phyloP scores from a whole-genome alignment of 2,329 filamentous ascomycete genomes.

The Aspergillus fischeri region DNA sequence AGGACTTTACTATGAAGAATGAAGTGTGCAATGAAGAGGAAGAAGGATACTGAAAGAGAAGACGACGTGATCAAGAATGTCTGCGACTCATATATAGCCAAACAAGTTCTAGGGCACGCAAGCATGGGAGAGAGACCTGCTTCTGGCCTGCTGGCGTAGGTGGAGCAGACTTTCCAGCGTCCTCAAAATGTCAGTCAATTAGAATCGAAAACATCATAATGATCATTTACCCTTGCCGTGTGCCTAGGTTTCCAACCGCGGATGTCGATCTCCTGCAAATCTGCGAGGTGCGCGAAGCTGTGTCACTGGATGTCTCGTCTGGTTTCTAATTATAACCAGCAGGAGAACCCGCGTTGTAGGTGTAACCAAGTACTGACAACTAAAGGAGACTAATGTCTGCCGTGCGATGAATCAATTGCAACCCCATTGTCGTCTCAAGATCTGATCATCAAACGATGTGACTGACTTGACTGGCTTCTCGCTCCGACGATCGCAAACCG shows the following conservation, averaged over 20 bases:
- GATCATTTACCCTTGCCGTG: not conserved
- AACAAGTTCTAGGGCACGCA: not conserved
- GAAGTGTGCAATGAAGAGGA: not conserved
- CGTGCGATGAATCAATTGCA: not conserved
- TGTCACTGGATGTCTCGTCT: not conserved
- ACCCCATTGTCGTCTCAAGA: not conserved
- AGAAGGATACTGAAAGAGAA: not conserved
- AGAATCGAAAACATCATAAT: not conserved
- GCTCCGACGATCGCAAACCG: not conserved
- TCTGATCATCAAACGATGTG: not conserved
- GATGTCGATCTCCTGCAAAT: not conserved
- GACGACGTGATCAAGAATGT: not conserved
- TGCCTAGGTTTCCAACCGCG: not conserved
- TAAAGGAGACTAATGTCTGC: not conserved
- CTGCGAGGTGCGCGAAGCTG: not conserved
- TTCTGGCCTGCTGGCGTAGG: not conserved
- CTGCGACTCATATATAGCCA: not conserved
- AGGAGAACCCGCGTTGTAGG: not conserved
- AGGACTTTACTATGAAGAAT: not conserved
- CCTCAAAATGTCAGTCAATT: not conserved
- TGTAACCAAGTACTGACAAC: not conserved
- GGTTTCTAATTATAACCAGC: not conserved
- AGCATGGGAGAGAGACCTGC: not conserved
- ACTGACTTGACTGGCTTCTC: not conserved
- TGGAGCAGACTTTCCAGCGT: not conserved